Evolutionary conservation across 176 grass and related monocot genomes (phyloP).

Genomic region (Thalia dealbata): DNA sequence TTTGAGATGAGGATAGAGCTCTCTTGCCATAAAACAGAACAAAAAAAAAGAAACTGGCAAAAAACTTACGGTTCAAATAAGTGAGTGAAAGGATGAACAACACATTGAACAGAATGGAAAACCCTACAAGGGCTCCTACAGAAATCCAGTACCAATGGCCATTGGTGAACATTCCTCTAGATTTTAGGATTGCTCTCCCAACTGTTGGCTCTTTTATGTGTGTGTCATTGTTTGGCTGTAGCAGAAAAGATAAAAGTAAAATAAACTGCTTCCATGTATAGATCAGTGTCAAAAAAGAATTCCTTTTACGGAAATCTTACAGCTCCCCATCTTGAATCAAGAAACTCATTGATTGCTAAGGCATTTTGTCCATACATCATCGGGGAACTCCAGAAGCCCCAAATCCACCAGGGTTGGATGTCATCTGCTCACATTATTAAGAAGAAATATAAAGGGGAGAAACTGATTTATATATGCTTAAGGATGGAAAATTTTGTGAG

Average conservation of each 20-base stretch:
- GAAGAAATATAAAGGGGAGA: neutral
- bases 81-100: conserved; percentile 53
- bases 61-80: conserved; percentile 60
- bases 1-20: too few species aligned
- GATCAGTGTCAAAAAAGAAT: neutral
- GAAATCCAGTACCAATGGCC: conserved; percentile 70
- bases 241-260: conserved; percentile 5
- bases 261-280: neutral
- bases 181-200: conserved; percentile 73
- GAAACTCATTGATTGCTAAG: conserved; percentile 18
- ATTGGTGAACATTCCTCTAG: conserved; percentile 52
- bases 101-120: conserved; percentile 56
- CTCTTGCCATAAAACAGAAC: too few species aligned
- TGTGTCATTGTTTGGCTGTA: conserved; percentile 53
- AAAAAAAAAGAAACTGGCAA: neutral
- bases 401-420: conserved; percentile 12
- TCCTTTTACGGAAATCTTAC: conserved; percentile 23
- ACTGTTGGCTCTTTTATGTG: conserved; percentile 52
- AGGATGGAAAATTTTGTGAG: neutral
- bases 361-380: conserved; percentile 9
- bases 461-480: neutral
- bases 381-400: conserved; percentile 21
- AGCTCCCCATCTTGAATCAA: conserved; percentile 10
- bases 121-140: conserved; percentile 57
- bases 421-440: conserved; percentile 5